A percentile compares a stretch with the other conserved stretches of the same genome.
Conservation (phyloP, 1,284 basidiomycete species). For the Serendipita sp. region DNA sequence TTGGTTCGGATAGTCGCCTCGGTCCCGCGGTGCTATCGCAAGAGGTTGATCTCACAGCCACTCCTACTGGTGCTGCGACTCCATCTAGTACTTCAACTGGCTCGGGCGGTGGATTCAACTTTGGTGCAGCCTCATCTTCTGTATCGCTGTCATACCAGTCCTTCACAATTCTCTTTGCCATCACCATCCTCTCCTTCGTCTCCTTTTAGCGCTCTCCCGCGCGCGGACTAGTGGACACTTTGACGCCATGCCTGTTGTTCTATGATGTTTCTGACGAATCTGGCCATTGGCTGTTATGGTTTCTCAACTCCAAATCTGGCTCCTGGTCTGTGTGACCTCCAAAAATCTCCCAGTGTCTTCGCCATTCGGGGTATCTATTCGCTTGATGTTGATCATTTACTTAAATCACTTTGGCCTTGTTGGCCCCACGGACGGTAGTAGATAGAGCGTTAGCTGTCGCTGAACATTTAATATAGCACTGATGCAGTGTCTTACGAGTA, state of each 20-base stretch:
- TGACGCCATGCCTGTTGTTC: not conserved
- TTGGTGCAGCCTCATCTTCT: not conserved
- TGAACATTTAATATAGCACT: not conserved
- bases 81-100: not conserved
- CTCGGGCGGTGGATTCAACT: not conserved
- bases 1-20: slow-evolving; percentile 9
- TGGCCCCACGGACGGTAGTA: not conserved
- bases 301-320: not conserved
- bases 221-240: not conserved
- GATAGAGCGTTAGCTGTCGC: not conserved
- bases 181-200: not conserved
- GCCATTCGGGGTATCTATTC: not conserved
- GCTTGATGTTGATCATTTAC: not conserved
- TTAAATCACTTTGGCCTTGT: too few species aligned
- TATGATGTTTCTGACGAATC: not conserved
- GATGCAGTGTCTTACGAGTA: not conserved
- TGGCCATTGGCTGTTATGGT: not conserved
- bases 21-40: slow-evolving; percentile 5
- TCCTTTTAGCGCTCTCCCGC: not conserved
- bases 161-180: not conserved
- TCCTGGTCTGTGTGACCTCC: not conserved
- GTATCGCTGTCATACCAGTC: not conserved
- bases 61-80: not conserved
- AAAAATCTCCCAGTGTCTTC: not conserved
- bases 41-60: not conserved